These are phyloP conservation scores for Candida loeiensis DNA, from an alignment of 805 yeast species.

Conservation along the genomic window DNA sequence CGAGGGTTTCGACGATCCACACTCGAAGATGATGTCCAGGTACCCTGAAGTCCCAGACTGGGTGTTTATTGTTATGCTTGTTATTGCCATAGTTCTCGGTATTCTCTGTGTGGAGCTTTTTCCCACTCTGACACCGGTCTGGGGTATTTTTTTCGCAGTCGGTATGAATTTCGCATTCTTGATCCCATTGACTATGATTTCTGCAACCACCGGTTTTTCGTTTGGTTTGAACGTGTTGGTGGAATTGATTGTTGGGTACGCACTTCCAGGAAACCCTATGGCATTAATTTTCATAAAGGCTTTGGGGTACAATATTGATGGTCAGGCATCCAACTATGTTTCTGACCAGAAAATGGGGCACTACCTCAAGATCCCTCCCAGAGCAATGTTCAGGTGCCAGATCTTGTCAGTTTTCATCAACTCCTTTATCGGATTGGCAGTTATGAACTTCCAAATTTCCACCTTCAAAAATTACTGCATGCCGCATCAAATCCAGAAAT, in stretches of 20 bases:
- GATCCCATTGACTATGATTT: constrained; percentile 29
- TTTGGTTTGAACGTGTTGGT: constrained; percentile 36
- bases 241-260: constrained; percentile 37
- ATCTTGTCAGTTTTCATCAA: constrained; percentile 19
- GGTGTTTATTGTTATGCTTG: constrained; percentile 23
- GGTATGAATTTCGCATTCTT: constrained; percentile 32
- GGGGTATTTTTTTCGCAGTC: constrained; percentile 34
- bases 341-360: constrained; percentile 63
- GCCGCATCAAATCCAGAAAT: constrained; percentile 20
- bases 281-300: constrained; percentile 52
- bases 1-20: constrained; percentile 33
- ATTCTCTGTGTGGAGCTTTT: constrained; percentile 29
- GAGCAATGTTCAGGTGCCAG: constrained; percentile 48
- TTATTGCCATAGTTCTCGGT: constrained; percentile 27
- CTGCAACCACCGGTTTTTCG: constrained; percentile 29
- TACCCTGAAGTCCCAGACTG: constrained; percentile 37
- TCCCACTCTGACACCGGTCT: constrained; percentile 34
- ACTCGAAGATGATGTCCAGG: constrained; percentile 29
- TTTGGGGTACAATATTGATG: constrained; percentile 53
- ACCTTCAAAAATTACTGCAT: constrained; percentile 19
- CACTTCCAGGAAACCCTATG: constrained; percentile 34
- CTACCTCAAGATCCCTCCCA: constrained; percentile 62
- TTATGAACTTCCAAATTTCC: constrained; percentile 18
- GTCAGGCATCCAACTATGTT: constrained; percentile 53
- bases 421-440: constrained; percentile 22